Base-by-base conservation (phyloP, 345 rosid genomes). In the Bruguiera sexangula region DNA sequence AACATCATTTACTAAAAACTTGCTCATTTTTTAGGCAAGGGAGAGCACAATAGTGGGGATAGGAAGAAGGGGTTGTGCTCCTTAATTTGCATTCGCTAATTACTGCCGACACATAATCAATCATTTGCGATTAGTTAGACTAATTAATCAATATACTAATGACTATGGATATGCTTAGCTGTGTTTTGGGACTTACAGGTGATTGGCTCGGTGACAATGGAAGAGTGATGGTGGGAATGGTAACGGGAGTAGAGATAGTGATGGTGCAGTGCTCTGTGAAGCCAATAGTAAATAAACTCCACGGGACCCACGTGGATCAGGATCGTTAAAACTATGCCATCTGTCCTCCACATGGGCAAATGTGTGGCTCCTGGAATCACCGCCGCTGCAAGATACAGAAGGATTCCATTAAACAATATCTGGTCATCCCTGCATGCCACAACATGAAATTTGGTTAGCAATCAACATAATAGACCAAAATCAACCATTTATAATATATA, bases 201-300 rank as follows among this genome's bases (percentile, higher is more conserved):
- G 66, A 88, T 92, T n/a, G 98, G 95, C 72, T 92, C 93, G 20
- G 93, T 90, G 81, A 77, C 93, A 4, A 90, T 84, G 64, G 98
- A 93, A 54, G 95, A 85, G 76, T 90, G 96, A 67, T 88, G 98
- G 39, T 93, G 98, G n/a, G 98, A 93, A 66, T 90, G 98, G 76
- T 93, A 87, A 55, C 95, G 93, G 37, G 91, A 81, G 81, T 93
- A 93, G 66, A 92, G 92, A 66, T 57, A 88, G 74, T 89, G 92
- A 75, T 89, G 97, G 72, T 92, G 97, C 5, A 92, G 78, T 19
- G 89, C 92, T 61, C 85, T 73, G 67, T 92, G 97, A 24, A 89
- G 73, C 98, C 98, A 92, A 51, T 88, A 92, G 73, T 89, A 89
- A 1, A 89, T 77, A 60, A 92, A 87, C 82, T 92, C 98, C 20